Conservation (phyloP, 352 stramenopile species). For the Globisporangium paroecandrum region DNA sequence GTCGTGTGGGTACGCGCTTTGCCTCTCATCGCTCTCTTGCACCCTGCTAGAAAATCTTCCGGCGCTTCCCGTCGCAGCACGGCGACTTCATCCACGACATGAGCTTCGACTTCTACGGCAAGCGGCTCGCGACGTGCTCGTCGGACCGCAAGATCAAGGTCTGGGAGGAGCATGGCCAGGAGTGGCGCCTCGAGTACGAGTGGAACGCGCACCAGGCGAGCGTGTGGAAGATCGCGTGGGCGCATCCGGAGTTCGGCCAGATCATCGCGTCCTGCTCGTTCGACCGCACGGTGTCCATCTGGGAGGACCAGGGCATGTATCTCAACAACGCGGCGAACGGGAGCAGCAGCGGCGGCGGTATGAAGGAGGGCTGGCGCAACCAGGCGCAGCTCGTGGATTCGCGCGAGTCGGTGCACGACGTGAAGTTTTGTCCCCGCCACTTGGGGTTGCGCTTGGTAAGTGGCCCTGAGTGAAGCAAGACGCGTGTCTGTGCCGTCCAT, state of each 20-base stretch:
- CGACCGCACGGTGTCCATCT: slow-evolving; percentile 93
- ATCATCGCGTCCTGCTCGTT: slow-evolving; percentile 93
- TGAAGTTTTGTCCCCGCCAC: slow-evolving; percentile 94
- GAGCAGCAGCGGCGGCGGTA: slow-evolving; percentile 7
- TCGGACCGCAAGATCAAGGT: slow-evolving; percentile 92
- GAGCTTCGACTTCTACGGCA: slow-evolving; percentile 92
- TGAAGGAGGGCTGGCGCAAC: slow-evolving; percentile 75
- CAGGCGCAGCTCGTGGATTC: slow-evolving; percentile 90
- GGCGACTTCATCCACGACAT: slow-evolving; percentile 91
- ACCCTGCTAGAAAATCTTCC: slow-evolving; percentile 64
- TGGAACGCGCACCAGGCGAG: slow-evolving; percentile 88
- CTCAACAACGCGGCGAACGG: slow-evolving; percentile 28
- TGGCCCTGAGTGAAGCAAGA: background rate
- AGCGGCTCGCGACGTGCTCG: slow-evolving; percentile 87
- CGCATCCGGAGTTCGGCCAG: slow-evolving; percentile 95
- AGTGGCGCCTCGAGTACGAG: slow-evolving; percentile 88
- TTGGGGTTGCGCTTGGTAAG: slow-evolving; percentile 86
- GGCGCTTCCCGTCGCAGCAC: slow-evolving; percentile 83
- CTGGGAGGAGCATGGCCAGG: slow-evolving; percentile 79
- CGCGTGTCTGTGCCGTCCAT: background rate
- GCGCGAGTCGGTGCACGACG: slow-evolving; percentile 91
- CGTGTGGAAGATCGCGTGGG: slow-evolving; percentile 93
- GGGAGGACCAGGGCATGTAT: slow-evolving; percentile 89
- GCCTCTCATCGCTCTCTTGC: background rate
- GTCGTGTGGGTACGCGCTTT: background rate